These are phyloP conservation scores for Didymellaceae sp. DNA, from an alignment of 2,329 filamentous ascomycete genomes.

Conservation along the genomic window DNA sequence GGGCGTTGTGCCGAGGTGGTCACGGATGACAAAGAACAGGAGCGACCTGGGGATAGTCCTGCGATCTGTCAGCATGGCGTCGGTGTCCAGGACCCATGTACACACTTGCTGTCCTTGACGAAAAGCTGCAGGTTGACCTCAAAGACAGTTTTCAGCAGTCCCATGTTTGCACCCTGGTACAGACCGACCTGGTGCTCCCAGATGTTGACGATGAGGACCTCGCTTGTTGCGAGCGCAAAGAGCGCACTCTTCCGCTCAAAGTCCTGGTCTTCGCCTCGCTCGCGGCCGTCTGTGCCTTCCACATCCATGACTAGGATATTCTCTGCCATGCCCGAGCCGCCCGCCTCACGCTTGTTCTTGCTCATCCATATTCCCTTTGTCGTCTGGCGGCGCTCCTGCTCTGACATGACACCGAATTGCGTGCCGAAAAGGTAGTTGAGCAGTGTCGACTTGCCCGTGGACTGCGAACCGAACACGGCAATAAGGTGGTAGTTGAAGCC, in stretches of 20 bases:
- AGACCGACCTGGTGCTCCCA: slow-evolving; percentile 99
- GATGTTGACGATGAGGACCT: slow-evolving; percentile 97
- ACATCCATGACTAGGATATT: slow-evolving; percentile 99
- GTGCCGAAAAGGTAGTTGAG: slow-evolving; percentile 96
- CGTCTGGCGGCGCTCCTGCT: slow-evolving; percentile 90
- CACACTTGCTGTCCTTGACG: slow-evolving; percentile 90
- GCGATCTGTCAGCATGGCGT: slow-evolving; percentile 27
- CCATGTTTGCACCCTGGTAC: slow-evolving; percentile 99
- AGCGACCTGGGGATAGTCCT: slow-evolving; percentile 88
- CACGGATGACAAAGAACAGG: slow-evolving; percentile 97
- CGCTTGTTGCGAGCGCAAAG: slow-evolving; percentile 95
- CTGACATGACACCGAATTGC: slow-evolving; percentile 96
- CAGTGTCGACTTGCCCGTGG: slow-evolving; percentile 96
- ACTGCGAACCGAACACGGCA: slow-evolving; percentile 98
- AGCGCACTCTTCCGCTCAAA: slow-evolving; percentile 98
- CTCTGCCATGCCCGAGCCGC: slow-evolving; percentile 76
- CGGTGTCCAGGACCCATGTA: slow-evolving; percentile 17
- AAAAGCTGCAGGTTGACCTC: slow-evolving; percentile 98
- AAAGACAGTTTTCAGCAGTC: slow-evolving; percentile 96
- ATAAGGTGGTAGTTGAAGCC: slow-evolving; percentile 99
- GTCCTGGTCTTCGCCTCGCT: slow-evolving; percentile 96
- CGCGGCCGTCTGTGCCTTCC: slow-evolving; percentile 94
- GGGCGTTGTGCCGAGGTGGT: slow-evolving; percentile 91
- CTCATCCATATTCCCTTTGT: slow-evolving; percentile 99
- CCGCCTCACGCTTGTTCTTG: slow-evolving; percentile 77